Conservation (phyloP, 805 yeast genomes). For the Ogataea trehaloabstinens region DNA sequence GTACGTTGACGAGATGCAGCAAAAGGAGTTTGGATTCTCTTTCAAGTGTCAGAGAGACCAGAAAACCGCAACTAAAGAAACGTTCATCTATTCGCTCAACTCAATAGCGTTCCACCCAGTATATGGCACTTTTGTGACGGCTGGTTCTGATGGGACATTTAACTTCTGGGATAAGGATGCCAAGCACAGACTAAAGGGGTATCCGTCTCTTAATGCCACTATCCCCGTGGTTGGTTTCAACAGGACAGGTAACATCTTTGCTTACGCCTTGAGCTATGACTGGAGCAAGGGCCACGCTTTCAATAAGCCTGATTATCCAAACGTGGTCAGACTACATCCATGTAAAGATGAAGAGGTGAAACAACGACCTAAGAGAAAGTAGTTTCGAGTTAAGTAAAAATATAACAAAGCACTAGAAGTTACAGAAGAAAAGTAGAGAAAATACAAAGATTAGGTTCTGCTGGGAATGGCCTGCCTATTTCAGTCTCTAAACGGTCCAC, state of each 20-base stretch:
- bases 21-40: conserved; percentile 71
- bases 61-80: conserved; percentile 52
- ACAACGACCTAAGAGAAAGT: conserved; percentile 41
- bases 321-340: conserved; percentile 76
- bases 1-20: conserved; percentile 82
- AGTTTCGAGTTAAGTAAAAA: neutral
- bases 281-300: conserved; percentile 91
- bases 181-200: conserved; percentile 79
- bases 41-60: conserved; percentile 91
- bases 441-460: conserved; percentile 1
- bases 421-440: conserved; percentile 4
- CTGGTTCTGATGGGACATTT: conserved; percentile 92
- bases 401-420: conserved; percentile 1
- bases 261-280: conserved; percentile 90
- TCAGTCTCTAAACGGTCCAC: neutral
- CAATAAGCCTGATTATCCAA: conserved; percentile 74
- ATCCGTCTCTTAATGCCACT: conserved; percentile 63
- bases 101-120: conserved; percentile 83
- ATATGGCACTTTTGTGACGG: conserved; percentile 88
- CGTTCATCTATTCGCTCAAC: conserved; percentile 75
- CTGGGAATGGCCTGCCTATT: conserved; percentile 1
- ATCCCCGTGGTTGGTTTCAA: conserved; percentile 81
- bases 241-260: conserved; percentile 77
- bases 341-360: conserved; percentile 84
- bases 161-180: conserved; percentile 96